Evolutionary conservation across 768 basidiomycete genomes (phyloP), one percentile per base, ranked within the genome.

Genomic region (Trametes cingulata): DNA sequence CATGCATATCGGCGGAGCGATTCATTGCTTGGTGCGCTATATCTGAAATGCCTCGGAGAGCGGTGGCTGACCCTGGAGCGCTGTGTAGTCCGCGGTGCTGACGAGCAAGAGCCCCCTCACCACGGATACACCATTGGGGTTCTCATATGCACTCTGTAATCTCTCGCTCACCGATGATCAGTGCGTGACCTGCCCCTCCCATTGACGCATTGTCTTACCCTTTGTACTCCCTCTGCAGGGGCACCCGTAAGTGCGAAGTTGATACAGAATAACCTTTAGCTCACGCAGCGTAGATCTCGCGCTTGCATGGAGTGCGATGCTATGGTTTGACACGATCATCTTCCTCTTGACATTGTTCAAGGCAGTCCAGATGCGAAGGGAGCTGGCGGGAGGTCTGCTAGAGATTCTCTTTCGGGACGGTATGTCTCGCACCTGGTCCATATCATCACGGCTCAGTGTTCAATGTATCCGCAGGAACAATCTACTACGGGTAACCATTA

Each of bases 231-330:
- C 15, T 17, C 24, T 9, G 27, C 29, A 61, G 60, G 29, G 60
- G 60, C n/a, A 35, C 56, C 12, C 55, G 60, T 61, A n/a, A 51
- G 60, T 55, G 9, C 39, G n/a, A n/a, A n/a, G n/a, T n/a, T n/a
- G n/a, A n/a, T 48, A 5, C 9, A 2, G 43, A 17, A 15, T 43
- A 6, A 36, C 14, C 29, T 13, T 35, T 14, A 39, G 19, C 22
- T 51, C 36, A 51, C 13, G 3, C 3, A 15, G 6, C n/a, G 19
- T 25, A 60, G 59, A 60, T 35, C 47, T 60, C 9, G 59, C 59
- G 9, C 39, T 60, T 60, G 13, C 55, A 27, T 29, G 17, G 36
- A 24, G 6, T 8, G 29, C 3, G 49, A 57, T 57, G 56, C 47
- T 57, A 6, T 24, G 10, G 9, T n/a, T 57, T 0, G 56, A 57